These are phyloP conservation scores for Tothia fuscella DNA, from an alignment of 2,329 filamentous ascomycete genomes.

Conservation along the genomic window DNA sequence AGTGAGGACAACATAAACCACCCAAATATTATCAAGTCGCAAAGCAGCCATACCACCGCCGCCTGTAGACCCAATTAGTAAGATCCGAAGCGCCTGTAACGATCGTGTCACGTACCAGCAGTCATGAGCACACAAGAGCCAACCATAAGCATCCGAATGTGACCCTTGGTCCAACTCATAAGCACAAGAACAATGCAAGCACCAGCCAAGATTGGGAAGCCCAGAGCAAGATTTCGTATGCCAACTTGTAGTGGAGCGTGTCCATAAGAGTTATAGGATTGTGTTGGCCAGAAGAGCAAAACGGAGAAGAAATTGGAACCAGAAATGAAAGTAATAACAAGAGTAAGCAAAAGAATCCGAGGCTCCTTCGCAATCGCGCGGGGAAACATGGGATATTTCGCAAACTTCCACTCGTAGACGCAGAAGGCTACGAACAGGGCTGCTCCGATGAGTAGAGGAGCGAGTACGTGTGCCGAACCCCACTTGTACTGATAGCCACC, in stretches of 20 bases:
- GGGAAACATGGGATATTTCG: slow-evolving; percentile 35
- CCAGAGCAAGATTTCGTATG: slow-evolving; percentile 52
- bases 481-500: slow-evolving; percentile 27
- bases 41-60: slow-evolving; percentile 43
- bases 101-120: slow-evolving; percentile 31
- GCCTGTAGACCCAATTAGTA: slow-evolving; percentile 21
- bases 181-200: slow-evolving; percentile 47
- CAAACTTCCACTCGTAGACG: slow-evolving; percentile 26
- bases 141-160: slow-evolving; percentile 49
- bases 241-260: slow-evolving; percentile 53
- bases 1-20: slow-evolving; percentile 46
- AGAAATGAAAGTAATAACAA: slow-evolving; percentile 24
- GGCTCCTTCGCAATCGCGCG: slow-evolving; percentile 20
- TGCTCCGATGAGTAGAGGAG: slow-evolving; percentile 30
- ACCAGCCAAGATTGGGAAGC: slow-evolving; percentile 50
- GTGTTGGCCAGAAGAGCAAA: slow-evolving; percentile 24
- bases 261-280: slow-evolving; percentile 24
- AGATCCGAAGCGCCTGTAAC: background rate
- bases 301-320: slow-evolving; percentile 24
- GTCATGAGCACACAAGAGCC: slow-evolving; percentile 52
- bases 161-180: slow-evolving; percentile 45
- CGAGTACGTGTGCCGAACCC: slow-evolving; percentile 27
- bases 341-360: slow-evolving; percentile 21
- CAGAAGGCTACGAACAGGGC: slow-evolving; percentile 26
- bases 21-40: slow-evolving; percentile 39